phyloP scores from a whole-genome alignment of 257 asterid genomes.

The Anisodus tanguticus region DNA sequence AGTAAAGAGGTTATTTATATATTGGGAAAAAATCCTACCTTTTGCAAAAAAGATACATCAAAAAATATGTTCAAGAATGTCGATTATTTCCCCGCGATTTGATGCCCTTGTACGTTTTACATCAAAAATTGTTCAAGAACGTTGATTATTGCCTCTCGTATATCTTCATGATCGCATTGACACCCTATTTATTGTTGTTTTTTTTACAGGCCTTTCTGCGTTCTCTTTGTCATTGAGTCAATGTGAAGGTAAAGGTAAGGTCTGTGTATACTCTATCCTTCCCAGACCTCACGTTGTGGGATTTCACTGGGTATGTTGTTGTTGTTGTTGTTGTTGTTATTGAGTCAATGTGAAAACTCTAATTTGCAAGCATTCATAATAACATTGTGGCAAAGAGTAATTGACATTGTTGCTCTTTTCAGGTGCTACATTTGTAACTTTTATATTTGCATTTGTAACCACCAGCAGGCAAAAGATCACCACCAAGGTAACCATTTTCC shows the following conservation, averaged over 20 bases:
- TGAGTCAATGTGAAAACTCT: background rate
- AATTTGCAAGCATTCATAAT: conserved; percentile 26
- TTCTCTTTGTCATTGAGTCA: background rate
- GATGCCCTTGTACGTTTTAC: background rate
- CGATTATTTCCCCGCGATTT: background rate
- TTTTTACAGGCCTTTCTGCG: conserved; percentile 21
- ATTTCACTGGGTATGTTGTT: too few species aligned
- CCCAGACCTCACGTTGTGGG: too few species aligned
- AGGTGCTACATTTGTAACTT: conserved; percentile 13
- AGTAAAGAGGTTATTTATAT: background rate
- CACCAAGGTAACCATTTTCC: background rate
- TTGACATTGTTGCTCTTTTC: conserved; percentile 14
- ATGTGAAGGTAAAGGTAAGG: too few species aligned
- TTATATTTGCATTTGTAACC: background rate
- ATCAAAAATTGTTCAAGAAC: background rate
- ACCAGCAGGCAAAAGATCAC: background rate
- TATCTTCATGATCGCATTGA: background rate
- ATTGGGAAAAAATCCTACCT: background rate
- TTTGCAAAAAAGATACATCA: conserved; percentile 9
- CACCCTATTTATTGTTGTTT: background rate
- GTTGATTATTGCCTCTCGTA: background rate
- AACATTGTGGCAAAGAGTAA: conserved; percentile 23
- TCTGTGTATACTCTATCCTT: too few species aligned
- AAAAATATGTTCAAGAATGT: background rate
- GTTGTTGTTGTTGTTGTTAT: too few species aligned